A percentile compares a stretch with the other conserved stretches of the same genome.
Evolutionary conservation across 169 alveolate genomes (phyloP).

Genomic region (Perkinsus marinus): DNA sequence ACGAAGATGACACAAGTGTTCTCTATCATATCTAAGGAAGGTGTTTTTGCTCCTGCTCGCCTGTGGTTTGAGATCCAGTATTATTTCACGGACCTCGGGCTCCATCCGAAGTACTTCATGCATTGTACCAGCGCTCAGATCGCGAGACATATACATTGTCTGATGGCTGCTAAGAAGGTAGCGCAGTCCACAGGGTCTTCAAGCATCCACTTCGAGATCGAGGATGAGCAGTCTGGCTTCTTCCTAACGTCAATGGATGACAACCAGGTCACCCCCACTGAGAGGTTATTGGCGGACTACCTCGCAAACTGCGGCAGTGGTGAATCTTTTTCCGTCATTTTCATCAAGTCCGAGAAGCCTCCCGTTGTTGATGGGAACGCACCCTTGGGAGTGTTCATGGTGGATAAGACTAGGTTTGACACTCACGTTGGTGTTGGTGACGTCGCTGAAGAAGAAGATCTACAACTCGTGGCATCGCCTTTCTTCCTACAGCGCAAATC

Average conservation of each 20-base stretch:
- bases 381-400: neutral
- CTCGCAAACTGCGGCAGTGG: neutral
- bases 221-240: neutral
- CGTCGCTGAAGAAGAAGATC: neutral
- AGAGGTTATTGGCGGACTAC: neutral
- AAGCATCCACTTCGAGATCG: neutral
- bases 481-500: neutral
- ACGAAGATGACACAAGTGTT: neutral
- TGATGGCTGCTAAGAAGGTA: neutral
- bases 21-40: neutral
- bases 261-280: neutral
- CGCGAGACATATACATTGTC: neutral
- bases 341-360: neutral
- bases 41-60: neutral
- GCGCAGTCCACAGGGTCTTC: neutral
- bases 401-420: neutral
- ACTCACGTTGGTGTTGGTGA: neutral
- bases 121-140: slow-evolving; percentile 1
- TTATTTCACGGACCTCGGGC: slow-evolving; percentile 2
- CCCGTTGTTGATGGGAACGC: neutral
- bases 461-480: slow-evolving; percentile 3
- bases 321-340: neutral
- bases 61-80: neutral
- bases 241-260: neutral
- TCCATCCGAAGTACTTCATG: slow-evolving; percentile 2